Percentiles rank a stretch among this genome's conserved stretches.
phyloP scores from a whole-genome alignment of 176 grass and related monocot species.

The Musa acuminata region DNA sequence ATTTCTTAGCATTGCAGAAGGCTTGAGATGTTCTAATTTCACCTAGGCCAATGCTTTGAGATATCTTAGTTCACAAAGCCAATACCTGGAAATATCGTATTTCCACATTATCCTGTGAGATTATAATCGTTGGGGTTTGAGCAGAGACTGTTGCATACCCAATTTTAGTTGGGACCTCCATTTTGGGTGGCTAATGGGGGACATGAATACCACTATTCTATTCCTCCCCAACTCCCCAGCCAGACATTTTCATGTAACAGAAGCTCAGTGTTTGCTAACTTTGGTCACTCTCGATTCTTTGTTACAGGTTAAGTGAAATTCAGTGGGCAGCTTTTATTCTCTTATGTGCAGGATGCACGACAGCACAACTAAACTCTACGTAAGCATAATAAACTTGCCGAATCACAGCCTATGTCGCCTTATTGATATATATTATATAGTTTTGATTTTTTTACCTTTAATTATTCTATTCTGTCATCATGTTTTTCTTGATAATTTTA shows the following conservation, averaged over 20 bases:
- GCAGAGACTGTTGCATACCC: neutral
- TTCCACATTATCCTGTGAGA: neutral
- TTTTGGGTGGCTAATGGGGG: too few relatives aligned
- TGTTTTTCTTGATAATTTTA: neutral
- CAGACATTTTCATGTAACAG: neutral
- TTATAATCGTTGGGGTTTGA: neutral
- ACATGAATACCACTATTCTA: neutral
- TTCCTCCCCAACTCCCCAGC: neutral
- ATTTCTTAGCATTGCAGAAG: too few relatives aligned
- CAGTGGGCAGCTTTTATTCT: slow-evolving; percentile 95
- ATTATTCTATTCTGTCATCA: neutral
- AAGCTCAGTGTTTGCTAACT: neutral
- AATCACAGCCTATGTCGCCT: neutral
- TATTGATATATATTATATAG: neutral
- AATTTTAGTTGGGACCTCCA: neutral
- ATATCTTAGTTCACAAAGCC: neutral
- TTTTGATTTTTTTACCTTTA: slow-evolving; percentile 15
- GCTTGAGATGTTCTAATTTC: too few relatives aligned
- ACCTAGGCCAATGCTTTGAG: too few relatives aligned
- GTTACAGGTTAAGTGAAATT: slow-evolving; percentile 72
- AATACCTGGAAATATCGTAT: neutral
- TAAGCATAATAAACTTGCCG: slow-evolving; percentile 32
- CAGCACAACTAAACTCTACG: slow-evolving; percentile 81
- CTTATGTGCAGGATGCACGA: slow-evolving; percentile 73
- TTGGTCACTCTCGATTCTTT: slow-evolving; percentile 1